Base-by-base conservation (phyloP, 306 rosid species). In the Castanospermum australe region DNA sequence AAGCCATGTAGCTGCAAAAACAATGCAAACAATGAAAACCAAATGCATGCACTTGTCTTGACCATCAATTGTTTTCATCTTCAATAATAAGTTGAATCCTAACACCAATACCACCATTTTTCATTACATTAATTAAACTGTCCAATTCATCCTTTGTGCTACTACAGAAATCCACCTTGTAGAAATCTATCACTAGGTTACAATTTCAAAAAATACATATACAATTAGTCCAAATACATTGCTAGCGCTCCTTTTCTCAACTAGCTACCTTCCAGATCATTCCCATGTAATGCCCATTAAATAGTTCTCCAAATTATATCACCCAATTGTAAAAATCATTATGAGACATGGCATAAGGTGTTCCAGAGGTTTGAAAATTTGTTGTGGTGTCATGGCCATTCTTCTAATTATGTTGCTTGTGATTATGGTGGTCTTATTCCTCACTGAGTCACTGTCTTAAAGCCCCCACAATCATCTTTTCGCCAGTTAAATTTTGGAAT, bases 311-410 rank as follows among this genome's bases (percentile, higher is more conserved):
- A 8, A 8, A 39, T 39, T 39, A 39, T 39, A 39, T 39, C 12
- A 39, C 12, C 45, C 10, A 39, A 39, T 39, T 39, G 13, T 9
- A 39, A 25, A 41, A 77, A 38, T 38, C 52, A 52, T 13, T 17
- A 63, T 63, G 74, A 36, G 18, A 6, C 13, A 67, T 22, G 4
- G 11, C 14, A 22, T 35, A n/a, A 30, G 11, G 55, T 62, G 75
- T 47, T 35, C 25, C 0, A 82, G 62, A 55, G 79, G 82, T 18
- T 56, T 76, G 17, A 86, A 79, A 79, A 79, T 86, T 15, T 79
- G 67, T 8, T 62, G 47, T 30, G 73, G 50, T 5, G 35, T 85
- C 32, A 28, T 28, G 32, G 32, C 32, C 72, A 79, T 64, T 75
- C 17, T 85, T 44, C 4, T 82, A 8, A 36, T 85, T 36, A 45